These are phyloP conservation scores for Blastomyces parvus DNA, from an alignment of 2,329 filamentous ascomycete species.

Conservation along the genomic window DNA sequence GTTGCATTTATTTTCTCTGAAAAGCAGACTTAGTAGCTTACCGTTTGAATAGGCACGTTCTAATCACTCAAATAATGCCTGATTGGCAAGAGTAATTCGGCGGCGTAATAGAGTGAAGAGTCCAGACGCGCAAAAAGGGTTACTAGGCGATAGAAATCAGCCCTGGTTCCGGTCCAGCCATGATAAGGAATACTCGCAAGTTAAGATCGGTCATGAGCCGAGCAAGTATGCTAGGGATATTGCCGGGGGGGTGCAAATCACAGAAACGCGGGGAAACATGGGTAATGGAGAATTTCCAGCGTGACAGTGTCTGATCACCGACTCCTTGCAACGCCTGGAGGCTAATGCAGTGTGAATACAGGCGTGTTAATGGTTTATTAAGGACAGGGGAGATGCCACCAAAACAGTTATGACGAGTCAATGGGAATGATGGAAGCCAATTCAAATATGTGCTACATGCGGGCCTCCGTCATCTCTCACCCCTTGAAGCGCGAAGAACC, in stretches of 20 bases:
- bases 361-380: background rate
- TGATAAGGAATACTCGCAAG: background rate
- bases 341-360: background rate
- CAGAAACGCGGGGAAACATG: background rate
- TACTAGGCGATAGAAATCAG: background rate
- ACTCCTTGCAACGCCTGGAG: background rate
- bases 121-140: background rate
- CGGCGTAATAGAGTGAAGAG: too few species aligned
- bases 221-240: background rate
- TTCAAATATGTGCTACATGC: background rate
- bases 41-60: background rate
- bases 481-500: background rate
- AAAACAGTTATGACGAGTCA: background rate
- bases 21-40: background rate
- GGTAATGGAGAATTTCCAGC: background rate
- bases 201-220: background rate
- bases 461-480: background rate
- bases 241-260: background rate
- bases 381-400: background rate
- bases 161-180: background rate
- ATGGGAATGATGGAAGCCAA: background rate
- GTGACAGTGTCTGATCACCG: background rate
- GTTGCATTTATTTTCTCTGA: background rate
- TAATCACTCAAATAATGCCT: background rate
- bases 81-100: background rate